Percentiles rank a stretch among this genome's conserved stretches.
phyloP scores from a whole-genome alignment of 2,329 filamentous ascomycete species.

The Cercospora citrullina region DNA sequence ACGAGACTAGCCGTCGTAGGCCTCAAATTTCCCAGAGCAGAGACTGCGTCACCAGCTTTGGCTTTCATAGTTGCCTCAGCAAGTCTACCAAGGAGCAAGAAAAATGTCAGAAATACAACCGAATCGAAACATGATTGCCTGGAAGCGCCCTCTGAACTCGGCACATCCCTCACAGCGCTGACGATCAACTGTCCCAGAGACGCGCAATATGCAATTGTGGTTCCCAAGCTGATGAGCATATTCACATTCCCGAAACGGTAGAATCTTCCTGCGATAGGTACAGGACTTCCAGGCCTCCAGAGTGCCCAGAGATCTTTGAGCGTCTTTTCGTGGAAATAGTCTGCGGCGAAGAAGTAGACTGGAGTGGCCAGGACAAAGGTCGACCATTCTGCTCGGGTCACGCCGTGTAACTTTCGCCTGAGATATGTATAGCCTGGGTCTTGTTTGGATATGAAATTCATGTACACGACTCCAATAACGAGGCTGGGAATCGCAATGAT shows the following conservation, averaged over 20 bases:
- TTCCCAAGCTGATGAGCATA: background rate
- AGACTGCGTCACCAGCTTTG: background rate
- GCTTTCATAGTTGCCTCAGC: background rate
- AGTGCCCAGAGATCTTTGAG: background rate
- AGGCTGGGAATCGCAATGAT: background rate
- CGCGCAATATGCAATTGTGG: background rate
- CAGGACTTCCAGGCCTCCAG: background rate
- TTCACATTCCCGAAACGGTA: background rate
- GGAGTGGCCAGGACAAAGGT: background rate
- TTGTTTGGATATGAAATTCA: background rate
- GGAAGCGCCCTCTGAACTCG: background rate
- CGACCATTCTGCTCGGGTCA: background rate
- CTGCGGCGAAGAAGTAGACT: background rate
- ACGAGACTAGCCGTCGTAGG: background rate
- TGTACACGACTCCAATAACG: background rate
- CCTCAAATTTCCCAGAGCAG: background rate
- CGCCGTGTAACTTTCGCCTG: background rate
- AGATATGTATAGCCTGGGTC: background rate
- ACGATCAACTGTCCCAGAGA: background rate
- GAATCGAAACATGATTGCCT: background rate
- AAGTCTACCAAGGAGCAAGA: background rate
- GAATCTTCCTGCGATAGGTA: background rate
- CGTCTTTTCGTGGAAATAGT: background rate
- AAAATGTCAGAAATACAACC: background rate
- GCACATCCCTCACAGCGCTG: background rate